phyloP scores from a whole-genome alignment of 805 yeast species.

The Cephaloascus albidus region DNA sequence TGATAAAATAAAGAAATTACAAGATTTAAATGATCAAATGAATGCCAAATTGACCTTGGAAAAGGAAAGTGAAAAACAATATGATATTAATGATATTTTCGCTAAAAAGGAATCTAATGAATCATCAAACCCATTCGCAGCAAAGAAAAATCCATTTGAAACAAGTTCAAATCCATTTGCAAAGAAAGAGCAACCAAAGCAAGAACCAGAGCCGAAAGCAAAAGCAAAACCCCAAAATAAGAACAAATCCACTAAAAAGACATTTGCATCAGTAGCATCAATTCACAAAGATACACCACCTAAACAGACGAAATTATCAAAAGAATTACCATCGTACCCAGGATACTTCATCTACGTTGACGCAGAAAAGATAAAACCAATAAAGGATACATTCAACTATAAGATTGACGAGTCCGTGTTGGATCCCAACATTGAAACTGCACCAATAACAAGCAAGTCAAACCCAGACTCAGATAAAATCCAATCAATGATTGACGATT shows the following conservation, averaged over 20 bases:
- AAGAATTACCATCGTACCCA: conserved; percentile 41
- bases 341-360: conserved; percentile 69
- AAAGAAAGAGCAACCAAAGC: conserved; percentile 3
- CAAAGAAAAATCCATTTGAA: conserved; percentile 9
- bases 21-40: conserved; percentile 28
- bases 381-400: conserved; percentile 14
- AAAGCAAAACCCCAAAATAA: conserved; percentile 10
- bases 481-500: conserved; percentile 58
- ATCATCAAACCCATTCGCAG: conserved; percentile 12
- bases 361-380: conserved; percentile 45
- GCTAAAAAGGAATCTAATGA: background rate
- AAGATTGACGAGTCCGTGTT: conserved; percentile 42
- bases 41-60: conserved; percentile 34
- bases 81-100: conserved; percentile 22
- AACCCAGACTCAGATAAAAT: conserved; percentile 35
- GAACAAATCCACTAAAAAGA: conserved; percentile 5
- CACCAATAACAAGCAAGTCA: conserved; percentile 14
- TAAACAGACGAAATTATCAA: conserved; percentile 3
- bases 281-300: conserved; percentile 3
- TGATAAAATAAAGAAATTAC: conserved; percentile 27
- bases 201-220: conserved; percentile 6
- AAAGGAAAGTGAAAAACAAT: conserved; percentile 31
- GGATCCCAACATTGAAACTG: conserved; percentile 29
- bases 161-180: conserved; percentile 28
- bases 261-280: conserved; percentile 15